phyloP scores from a whole-genome alignment of 139 green algal species.

The Ettlia oleoabundans region DNA sequence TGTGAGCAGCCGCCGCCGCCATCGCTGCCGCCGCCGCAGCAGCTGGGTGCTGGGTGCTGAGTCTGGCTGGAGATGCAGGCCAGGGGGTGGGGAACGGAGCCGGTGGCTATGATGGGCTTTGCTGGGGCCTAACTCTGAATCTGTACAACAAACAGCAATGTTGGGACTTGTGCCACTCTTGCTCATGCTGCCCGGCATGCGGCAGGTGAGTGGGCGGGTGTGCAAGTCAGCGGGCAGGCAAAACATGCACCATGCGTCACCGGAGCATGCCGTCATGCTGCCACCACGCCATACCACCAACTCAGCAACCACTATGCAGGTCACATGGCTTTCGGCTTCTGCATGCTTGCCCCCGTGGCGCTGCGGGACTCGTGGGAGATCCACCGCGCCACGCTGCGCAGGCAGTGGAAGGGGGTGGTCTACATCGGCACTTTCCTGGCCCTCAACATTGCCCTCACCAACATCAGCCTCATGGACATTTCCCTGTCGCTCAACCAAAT shows the following conservation, averaged over 20 bases:
- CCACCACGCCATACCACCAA: too few relatives aligned
- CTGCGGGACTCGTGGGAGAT: slow-evolving; percentile 34
- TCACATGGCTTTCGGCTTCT: slow-evolving; percentile 69
- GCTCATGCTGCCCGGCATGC: too few relatives aligned
- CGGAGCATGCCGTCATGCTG: neutral
- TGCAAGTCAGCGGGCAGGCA: too few relatives aligned
- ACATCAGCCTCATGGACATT: slow-evolving; percentile 62
- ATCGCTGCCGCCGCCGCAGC: neutral
- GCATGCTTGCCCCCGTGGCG: slow-evolving; percentile 55
- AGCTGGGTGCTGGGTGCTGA: neutral
- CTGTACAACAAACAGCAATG: too few relatives aligned
- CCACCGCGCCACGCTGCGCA: slow-evolving; percentile 55
- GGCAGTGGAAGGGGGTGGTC: slow-evolving; percentile 58
- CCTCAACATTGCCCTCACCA: slow-evolving; percentile 70
- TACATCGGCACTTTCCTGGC: slow-evolving; percentile 67
- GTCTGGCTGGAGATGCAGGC: neutral
- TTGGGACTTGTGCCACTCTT: too few relatives aligned
- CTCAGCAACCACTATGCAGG: neutral
- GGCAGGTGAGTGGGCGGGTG: too few relatives aligned
- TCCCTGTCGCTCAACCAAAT: slow-evolving; percentile 70
- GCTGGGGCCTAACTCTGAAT: too few relatives aligned
- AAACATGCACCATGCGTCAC: neutral
- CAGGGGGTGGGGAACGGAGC: too few relatives aligned
- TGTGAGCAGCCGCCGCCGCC: neutral
- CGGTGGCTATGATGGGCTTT: too few relatives aligned